These are phyloP conservation scores for Annona squamosa DNA, from an alignment of 164 flowering plant genomes.

Conservation along the genomic window DNA sequence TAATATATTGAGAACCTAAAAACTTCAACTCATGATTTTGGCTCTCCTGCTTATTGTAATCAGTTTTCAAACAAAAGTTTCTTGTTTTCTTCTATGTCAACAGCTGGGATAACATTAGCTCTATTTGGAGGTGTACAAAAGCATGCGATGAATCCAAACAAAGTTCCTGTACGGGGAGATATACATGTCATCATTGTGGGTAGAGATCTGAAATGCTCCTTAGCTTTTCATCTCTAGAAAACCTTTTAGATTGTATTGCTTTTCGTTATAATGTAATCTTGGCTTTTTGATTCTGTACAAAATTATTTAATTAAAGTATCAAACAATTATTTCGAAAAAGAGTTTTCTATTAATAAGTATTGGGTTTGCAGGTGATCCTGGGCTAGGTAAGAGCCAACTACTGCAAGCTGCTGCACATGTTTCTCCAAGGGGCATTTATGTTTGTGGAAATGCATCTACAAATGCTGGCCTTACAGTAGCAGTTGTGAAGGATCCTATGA, in stretches of 20 bases:
- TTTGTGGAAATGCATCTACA: slow-evolving; percentile 97
- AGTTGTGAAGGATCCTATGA: slow-evolving; percentile 88
- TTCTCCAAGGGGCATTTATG: slow-evolving; percentile 96
- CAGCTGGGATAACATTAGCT: slow-evolving; percentile 86
- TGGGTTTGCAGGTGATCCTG: slow-evolving; percentile 85
- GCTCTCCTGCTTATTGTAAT: background rate
- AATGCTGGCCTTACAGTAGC: slow-evolving; percentile 99
- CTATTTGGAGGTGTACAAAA: slow-evolving; percentile 92
- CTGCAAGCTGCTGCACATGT: slow-evolving; percentile 96
- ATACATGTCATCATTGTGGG: slow-evolving; percentile 94
- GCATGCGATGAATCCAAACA: slow-evolving; percentile 83
- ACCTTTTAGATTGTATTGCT: background rate
- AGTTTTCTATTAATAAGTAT: slow-evolving; percentile 6
- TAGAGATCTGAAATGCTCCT: slow-evolving; percentile 18
- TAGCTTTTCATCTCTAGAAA: background rate
- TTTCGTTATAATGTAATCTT: background rate
- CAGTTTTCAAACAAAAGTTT: background rate
- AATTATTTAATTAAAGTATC: background rate
- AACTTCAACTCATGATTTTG: background rate
- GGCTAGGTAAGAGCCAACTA: slow-evolving; percentile 96
- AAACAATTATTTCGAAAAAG: background rate
- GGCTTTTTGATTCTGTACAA: background rate
- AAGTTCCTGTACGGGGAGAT: slow-evolving; percentile 98
- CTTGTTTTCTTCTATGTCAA: slow-evolving; percentile 7
- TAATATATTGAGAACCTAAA: background rate